Evolutionary conservation across 352 stramenopile genomes (phyloP), one percentile per base, ranked within the genome.

Genomic region (Phytophthora rubi): DNA sequence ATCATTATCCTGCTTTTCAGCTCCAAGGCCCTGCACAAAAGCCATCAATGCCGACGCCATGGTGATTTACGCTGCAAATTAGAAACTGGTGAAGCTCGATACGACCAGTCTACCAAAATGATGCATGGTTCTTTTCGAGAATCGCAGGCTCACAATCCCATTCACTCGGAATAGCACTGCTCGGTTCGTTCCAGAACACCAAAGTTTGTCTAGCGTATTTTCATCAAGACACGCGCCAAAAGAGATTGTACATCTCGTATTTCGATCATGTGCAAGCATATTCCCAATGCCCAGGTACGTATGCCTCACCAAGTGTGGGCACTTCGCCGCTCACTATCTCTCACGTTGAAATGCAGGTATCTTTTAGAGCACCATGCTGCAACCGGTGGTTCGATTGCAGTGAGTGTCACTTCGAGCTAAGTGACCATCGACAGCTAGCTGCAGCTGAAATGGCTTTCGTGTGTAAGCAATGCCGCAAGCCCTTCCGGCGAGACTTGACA

Each of bases 301-400:
- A 4, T 12, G 52, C 35, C 13, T 26, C 16, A 47, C 18, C 3
- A 45, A 4, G 10, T 33, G 26, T 8, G 48, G 44, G 21, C 26
- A 47, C 8, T 37, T 49, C 16, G 10, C 15, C 6, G 23, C 16
- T 44, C 48, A 28, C 21, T 26, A 44, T 15, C 39, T 62, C 51
- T 35, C 59, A 35, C 13, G 3, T 39, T 55, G 2, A 56, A 52
- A 21, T 39, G 37, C 45, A 93, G 84, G 83, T 85, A 39, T 75
- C 83, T 7, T 93, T 92, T 71, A 83, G 70, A 44, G 79, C 85
- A 30, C 80, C 85, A 51, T 92, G 86, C 71, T 94, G 85, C 71
- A 79, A 74, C 15, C 85, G 82, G 48, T 94, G 83, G 86, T 94
- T 92, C 62, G 85, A 93, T 66, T 94, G 85, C 73, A 88, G 73